Evolutionary conservation across 139 green algal genomes (phyloP), one percentile per base, ranked within the genome.

Genomic region (Chlamydomonas sp.): DNA sequence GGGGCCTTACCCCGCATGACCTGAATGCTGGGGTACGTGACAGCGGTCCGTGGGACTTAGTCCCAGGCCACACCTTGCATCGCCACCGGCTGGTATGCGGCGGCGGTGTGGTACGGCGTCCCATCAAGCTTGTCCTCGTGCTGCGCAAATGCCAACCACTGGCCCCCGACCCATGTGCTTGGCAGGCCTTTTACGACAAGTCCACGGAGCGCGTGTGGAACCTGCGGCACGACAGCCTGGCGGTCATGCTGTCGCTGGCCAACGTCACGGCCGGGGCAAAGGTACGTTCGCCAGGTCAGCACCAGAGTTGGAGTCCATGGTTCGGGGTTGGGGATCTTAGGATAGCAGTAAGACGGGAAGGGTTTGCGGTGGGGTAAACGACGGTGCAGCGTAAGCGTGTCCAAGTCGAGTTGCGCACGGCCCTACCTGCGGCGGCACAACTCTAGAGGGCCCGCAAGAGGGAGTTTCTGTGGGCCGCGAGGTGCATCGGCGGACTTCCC

Each of bases 151-250:
- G 31, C 31, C 31, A 49, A 49, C 31, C 31, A 49, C 68, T 73
- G 59, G 5, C 59, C 76, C 31, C 8, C 76, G 10, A 10, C 57
- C n/a, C 76, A 58, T 81, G 10, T 49, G 12, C 10, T 58, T 31
- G 4, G 2, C 88, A 94, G 92, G 79, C 88, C 0, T 92, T 90
- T 58, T 92, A 89, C 88, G 92, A 95, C 75, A 93, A 93, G 85
- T 61, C n/a, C 59, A 91, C 92, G 2, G 63, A 73, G 62, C 93
- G 89, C 49, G 94, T 96, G n/a, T 91, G 85, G 49, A 90, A 94
- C 88, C 88, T 99, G 83, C 91, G 96, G 1, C 83, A 81, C 8
- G 96, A 99, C 93, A 92, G 89, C 0, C 89, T 99, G 59, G 91
- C 94, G 49, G 78, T 97, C 61, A 88, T 97, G 87, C 91, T 98